Conservation (phyloP, 176 grass and related monocot genomes). For the Paspalum vaginatum region DNA sequence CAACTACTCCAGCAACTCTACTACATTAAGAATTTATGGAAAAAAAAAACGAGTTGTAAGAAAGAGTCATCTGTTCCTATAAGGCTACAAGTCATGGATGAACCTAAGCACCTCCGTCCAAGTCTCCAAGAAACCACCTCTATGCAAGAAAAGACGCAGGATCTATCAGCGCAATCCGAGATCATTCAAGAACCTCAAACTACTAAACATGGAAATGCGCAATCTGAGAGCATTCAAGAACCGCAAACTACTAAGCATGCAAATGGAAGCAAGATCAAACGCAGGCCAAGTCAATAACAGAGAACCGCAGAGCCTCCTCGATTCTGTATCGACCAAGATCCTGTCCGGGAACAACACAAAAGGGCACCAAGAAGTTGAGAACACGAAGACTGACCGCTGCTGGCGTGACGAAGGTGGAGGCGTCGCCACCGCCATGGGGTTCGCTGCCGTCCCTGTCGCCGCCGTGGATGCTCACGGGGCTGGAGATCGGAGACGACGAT, state of each 20-base stretch:
- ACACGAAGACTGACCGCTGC: conserved; percentile 39
- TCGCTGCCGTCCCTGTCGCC: conserved; percentile 16
- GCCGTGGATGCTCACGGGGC: conserved; percentile 53
- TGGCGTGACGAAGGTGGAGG: conserved; percentile 52
- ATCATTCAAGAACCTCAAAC: conserved; percentile 30
- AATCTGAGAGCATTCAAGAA: conserved; percentile 27
- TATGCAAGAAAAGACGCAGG: background rate
- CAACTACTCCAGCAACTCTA: conserved; percentile 17
- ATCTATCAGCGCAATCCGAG: background rate
- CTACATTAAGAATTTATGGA: background rate
- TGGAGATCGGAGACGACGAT: conserved; percentile 76
- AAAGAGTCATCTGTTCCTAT: conserved; percentile 29
- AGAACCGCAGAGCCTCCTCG: background rate
- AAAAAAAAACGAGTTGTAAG: background rate
- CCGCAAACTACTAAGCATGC: background rate
- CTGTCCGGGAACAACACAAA: background rate
- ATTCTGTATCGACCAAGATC: conserved; percentile 25
- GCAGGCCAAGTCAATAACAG: conserved; percentile 24
- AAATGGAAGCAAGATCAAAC: conserved; percentile 23
- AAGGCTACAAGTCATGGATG: conserved; percentile 21
- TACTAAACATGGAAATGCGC: background rate
- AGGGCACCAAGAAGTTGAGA: conserved; percentile 37
- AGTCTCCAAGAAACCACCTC: conserved; percentile 35
- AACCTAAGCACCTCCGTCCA: background rate
- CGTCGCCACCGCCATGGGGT: conserved; percentile 32